phyloP scores from a whole-genome alignment of 306 rosid species.

The Inga laurina region DNA sequence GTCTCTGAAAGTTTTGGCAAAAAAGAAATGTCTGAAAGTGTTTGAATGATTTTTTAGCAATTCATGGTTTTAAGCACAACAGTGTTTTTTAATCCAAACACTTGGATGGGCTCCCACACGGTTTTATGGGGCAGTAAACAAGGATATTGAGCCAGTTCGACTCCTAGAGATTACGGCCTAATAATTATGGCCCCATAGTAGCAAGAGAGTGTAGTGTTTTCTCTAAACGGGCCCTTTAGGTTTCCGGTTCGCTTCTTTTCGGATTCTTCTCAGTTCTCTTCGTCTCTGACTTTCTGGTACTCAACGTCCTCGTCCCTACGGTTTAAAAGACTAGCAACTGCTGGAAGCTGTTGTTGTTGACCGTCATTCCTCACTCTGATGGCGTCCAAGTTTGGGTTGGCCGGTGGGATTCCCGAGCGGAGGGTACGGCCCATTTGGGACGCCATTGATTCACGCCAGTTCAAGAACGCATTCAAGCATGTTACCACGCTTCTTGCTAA shows the following conservation, averaged over 20 bases:
- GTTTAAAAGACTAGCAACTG: not conserved
- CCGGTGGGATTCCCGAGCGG: slow-evolving; percentile 95
- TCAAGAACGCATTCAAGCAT: slow-evolving; percentile 81
- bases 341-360: no score
- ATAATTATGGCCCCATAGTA: no score
- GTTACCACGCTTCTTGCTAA: slow-evolving; percentile 71
- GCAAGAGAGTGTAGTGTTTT: no score
- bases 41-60: no score
- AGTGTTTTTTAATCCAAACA: no score
- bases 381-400: slow-evolving; percentile 93
- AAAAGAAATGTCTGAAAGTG: no score
- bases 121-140: no score
- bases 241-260: not conserved
- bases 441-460: slow-evolving; percentile 97
- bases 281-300: not conserved
- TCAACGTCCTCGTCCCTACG: not conserved
- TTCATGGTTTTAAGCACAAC: no score
- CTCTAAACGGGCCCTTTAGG: not conserved
- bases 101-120: no score
- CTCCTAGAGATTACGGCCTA: no score
- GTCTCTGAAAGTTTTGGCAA: no score
- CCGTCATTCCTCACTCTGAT: slow-evolving; percentile 31
- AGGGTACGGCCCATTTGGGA: slow-evolving; percentile 96
- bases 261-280: not conserved
- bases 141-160: no score